These are phyloP conservation scores for Platanthera guangdongensis DNA, from an alignment of 106 monocot species.

Conservation along the genomic window DNA sequence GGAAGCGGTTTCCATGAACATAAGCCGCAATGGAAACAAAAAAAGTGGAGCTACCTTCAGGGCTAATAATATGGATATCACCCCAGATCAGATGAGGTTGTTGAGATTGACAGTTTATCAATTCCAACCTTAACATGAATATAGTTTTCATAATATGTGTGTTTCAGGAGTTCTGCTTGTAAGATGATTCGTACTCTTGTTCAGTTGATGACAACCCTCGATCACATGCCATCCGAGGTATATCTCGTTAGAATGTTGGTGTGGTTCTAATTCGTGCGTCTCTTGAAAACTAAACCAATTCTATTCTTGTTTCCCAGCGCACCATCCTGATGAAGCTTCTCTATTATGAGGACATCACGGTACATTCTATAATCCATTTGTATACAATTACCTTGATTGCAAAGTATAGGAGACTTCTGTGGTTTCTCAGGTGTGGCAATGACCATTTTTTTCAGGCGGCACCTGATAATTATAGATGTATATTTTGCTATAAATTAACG, in stretches of 20 bases:
- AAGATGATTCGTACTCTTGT: slow-evolving; percentile 93
- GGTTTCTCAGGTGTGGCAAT: background rate
- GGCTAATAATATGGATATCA: slow-evolving; percentile 49
- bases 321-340: slow-evolving; percentile 94
- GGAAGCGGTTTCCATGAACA: slow-evolving; percentile 87
- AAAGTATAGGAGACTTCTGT: background rate
- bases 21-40: slow-evolving; percentile 70
- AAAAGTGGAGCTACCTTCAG: slow-evolving; percentile 63
- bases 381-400: background rate
- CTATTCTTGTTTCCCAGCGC: slow-evolving; percentile 43
- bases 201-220: slow-evolving; percentile 94
- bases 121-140: background rate
- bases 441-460: background rate
- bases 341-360: slow-evolving; percentile 92
- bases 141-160: background rate
- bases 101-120: background rate
- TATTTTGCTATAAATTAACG: too few species aligned
- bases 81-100: slow-evolving; percentile 97
- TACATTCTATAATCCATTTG: slow-evolving; percentile 15
- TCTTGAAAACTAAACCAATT: slow-evolving; percentile 2
- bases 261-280: background rate
- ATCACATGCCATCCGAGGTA: slow-evolving; percentile 93
- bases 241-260: background rate
- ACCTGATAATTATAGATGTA: background rate
- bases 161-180: slow-evolving; percentile 87